Percentiles rank a stretch among this genome's conserved stretches.
Conservation (phyloP, 1,284 basidiomycete species). For the Peniophora sp. region DNA sequence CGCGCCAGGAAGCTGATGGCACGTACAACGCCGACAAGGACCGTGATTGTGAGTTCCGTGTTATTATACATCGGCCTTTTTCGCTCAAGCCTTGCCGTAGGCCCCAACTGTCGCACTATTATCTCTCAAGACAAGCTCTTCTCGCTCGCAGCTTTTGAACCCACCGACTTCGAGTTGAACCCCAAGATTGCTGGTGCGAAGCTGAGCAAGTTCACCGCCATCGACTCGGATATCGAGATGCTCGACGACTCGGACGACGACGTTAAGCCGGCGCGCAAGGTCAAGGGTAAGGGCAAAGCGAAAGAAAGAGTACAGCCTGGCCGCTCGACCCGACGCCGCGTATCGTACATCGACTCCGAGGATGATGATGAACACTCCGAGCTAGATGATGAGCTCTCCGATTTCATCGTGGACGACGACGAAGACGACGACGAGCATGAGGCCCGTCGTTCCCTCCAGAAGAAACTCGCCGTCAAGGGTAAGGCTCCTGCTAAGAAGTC, state of each 20-base stretch:
- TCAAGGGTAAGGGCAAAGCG: conserved; percentile 20
- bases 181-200: conserved; percentile 1
- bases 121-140: conserved; percentile 37
- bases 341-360: conserved; percentile 18
- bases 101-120: conserved; percentile 41
- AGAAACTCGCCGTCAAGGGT: conserved; percentile 15
- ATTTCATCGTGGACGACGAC: conserved; percentile 45
- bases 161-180: conserved; percentile 34
- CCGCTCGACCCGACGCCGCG: neutral
- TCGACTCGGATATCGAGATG: conserved; percentile 12
- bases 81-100: conserved; percentile 15
- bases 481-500: conserved; percentile 17
- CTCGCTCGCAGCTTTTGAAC: conserved; percentile 39
- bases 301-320: neutral
- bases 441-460: conserved; percentile 27
- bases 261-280: conserved; percentile 10
- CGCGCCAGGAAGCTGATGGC: conserved; percentile 24
- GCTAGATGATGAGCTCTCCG: conserved; percentile 33
- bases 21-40: conserved; percentile 26
- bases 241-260: conserved; percentile 14
- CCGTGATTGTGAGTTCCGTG: conserved; percentile 34
- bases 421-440: conserved; percentile 32
- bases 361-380: conserved; percentile 21
- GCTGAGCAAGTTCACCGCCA: neutral
- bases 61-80: neutral